Evolutionary conservation across 108 stramenopile species (phyloP), one percentile per base, ranked within the genome.

Genomic region (Cyclotella baltica): DNA sequence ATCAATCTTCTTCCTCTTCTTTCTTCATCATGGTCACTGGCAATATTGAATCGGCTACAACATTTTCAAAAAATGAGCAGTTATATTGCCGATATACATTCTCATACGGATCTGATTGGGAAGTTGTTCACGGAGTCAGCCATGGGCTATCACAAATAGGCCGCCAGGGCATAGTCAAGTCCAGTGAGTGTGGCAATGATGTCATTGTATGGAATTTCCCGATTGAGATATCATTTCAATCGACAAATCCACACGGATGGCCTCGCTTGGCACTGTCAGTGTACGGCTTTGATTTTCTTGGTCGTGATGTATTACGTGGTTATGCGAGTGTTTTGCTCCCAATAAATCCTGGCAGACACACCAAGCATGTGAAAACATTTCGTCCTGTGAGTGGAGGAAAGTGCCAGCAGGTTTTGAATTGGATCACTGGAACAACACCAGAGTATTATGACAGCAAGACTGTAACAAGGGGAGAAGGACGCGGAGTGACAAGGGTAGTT

Each of bases 181-280:
- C 52, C 25, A 75, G 10, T 3, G 85, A 85, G 19, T 71, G 80
- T 13, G 29, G 61, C 33, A 75, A 74, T 40, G 64, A 66, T n/a
- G 52, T 43, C 6, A 89, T 88, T n/a, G 88, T 94, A 20, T 96
- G 93, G 92, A 95, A 95, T 67, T 94, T 96, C 62, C 96, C 96
- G 6, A 74, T 96, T 52, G 94, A 95, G 23, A 77, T 93, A 0
- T 78, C 92, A 20, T 94, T 94, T 78, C 91, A 89, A 69, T 74
- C 92, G 4, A 94, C 94, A 0, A 94, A 92, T 55, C 86, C 92
- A 0, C 80, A 77, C 71, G 96, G 96, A 0, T 96, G 96, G 96
- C 96, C 96, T n/a, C 81, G 96, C 2, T 61, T 96, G 18, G 89
- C 85, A 10, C 28, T 96, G 29, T 78, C 84, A 19, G 62, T 91